Evolutionary conservation across 1,139 yeast species (phyloP), one percentile per base, ranked within the genome.

Genomic region (Lizanozyma gosingica): DNA sequence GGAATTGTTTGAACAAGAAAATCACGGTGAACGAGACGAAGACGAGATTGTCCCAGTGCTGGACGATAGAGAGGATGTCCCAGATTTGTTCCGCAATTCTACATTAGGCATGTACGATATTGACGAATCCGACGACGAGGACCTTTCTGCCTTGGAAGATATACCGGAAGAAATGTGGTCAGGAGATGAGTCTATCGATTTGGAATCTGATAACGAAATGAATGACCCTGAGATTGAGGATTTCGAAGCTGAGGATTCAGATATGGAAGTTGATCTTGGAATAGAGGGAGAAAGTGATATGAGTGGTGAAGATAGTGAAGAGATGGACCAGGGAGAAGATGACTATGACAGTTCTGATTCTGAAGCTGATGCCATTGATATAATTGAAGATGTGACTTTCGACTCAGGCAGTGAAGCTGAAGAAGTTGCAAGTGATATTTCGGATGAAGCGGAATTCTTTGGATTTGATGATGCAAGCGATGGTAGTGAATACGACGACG

Each of bases 31-130:
- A 6, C 60, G 58, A 37, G 77, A 67, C 27, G 85, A 80, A 29
- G 84, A 77, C 37, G 83, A 80, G 34, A 62, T 56, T 9, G 83
- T 73, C 39, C 73, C 72, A 14, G 78, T 65, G n/a, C 78, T 69
- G 4, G 94, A 81, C 36, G 86, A 78, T 32, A 69, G 77, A 39
- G 94, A 84, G 39, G 94, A 85, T 41, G 76, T 88, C 0, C 90
- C 95, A 0, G 94, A 88, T 55, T 67, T 90, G 53, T 81, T 88
- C 59, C 71, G 83, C 40, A 87, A 90, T 55, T 88, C 97, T 0
- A 86, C 97, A 0, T 68, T 90, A 40, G 97, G 97, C 2, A 88
- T 90, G 95, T 90, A 84, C 55, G 97, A 90, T 51, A 80, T 85
- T 39, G 83, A 71, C 32, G 94, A 84, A 40, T 73, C 78, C 35